Conservation (phyloP, 805 yeast genomes). For the Sugiyamaella americana region DNA sequence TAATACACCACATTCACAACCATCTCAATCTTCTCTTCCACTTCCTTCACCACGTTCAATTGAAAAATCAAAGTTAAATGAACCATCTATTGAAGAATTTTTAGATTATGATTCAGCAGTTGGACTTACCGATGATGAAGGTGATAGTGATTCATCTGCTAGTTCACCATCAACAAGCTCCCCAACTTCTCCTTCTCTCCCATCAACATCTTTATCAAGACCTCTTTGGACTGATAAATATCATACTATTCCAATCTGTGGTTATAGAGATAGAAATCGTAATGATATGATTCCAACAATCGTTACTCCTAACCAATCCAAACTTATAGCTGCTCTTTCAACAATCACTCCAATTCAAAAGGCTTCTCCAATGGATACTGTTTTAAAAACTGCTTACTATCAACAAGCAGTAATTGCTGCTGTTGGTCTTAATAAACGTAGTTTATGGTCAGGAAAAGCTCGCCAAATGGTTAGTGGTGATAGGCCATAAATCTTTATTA, state of each 20-base stretch:
- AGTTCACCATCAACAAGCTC: constrained; percentile 8
- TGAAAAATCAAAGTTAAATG: background rate
- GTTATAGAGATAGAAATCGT: constrained; percentile 18
- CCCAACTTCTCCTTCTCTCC: constrained; percentile 13
- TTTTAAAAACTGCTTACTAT: constrained; percentile 15
- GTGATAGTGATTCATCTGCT: constrained; percentile 7
- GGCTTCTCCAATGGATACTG: constrained; percentile 5
- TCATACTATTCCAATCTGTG: constrained; percentile 21
- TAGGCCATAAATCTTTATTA: background rate
- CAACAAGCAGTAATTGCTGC: constrained; percentile 24
- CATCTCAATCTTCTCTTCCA: constrained; percentile 4
- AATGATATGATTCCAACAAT: background rate
- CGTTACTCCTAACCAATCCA: constrained; percentile 8
- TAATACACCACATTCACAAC: background rate
- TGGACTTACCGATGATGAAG: constrained; percentile 17
- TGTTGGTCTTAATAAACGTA: constrained; percentile 23
- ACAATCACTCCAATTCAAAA: constrained; percentile 12
- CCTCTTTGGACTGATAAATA: constrained; percentile 11
- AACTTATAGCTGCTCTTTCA: constrained; percentile 25
- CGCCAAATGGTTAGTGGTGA: constrained; percentile 26
- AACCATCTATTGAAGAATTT: constrained; percentile 19
- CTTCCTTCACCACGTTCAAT: constrained; percentile 3
- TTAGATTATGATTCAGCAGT: constrained; percentile 20
- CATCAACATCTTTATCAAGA: constrained; percentile 1
- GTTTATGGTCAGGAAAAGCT: constrained; percentile 29